Conservation (phyloP, 345 rosid genomes). For the Tarenaya hassleriana region DNA sequence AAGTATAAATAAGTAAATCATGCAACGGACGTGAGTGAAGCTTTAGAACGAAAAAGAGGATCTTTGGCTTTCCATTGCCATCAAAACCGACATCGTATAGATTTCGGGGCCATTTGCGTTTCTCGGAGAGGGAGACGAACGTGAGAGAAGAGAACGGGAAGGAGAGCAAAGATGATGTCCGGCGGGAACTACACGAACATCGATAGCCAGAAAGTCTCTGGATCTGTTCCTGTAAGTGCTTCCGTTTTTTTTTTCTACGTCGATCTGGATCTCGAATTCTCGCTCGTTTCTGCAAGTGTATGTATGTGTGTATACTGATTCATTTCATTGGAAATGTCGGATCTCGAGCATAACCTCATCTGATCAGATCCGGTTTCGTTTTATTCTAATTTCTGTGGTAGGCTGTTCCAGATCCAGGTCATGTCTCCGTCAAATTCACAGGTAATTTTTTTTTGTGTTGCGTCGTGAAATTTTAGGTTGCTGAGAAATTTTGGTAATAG, state of each 20-base stretch:
- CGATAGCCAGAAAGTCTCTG: conserved; percentile 70
- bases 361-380: conserved; percentile 13
- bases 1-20: too few species aligned
- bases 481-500: conserved; percentile 2
- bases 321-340: background rate
- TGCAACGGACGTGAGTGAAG: too few species aligned
- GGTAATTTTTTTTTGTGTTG: conserved; percentile 30
- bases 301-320: background rate
- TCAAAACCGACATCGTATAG: too few species aligned
- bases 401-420: conserved; percentile 75
- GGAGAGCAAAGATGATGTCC: conserved; percentile 41
- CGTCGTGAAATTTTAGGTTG: background rate
- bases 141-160: conserved; percentile 17
- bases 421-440: conserved; percentile 54
- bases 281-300: background rate
- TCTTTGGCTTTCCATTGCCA: too few species aligned
- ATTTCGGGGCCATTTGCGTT: background rate
- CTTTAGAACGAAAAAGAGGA: too few species aligned
- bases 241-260: background rate
- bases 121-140: conserved; percentile 9
- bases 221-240: conserved; percentile 74
- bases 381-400: conserved; percentile 18
- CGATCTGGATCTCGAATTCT: conserved; percentile 1
- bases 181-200: conserved; percentile 73
- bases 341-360: conserved; percentile 22